Evolutionary conservation across 139 green algal genomes (phyloP), one percentile per base, ranked within the genome.

Genomic region (Chlorella sp.): DNA sequence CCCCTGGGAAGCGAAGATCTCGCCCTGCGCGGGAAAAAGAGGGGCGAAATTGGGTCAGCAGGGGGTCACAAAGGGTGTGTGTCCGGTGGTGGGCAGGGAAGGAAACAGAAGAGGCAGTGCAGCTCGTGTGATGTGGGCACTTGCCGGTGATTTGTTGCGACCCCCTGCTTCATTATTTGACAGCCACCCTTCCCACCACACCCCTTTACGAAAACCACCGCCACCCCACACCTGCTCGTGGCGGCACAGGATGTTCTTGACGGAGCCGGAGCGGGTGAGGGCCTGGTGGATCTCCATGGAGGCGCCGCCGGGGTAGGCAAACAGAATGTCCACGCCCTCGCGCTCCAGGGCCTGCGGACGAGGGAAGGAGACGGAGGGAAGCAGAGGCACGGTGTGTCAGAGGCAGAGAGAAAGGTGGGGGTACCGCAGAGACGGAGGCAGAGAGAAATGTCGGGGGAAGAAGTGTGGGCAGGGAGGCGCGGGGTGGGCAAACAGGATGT

Each of bases 261-360:
- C 96, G 39, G 78, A 94, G n/a, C 94, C 83, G 22, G 94, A 97
- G 76, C 97, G 94, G 18, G 98, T 99, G 5, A 99, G 95, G 0
- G 98, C 97, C 95, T 99, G 98, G 92, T 99, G 98, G 90, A 99
- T 99, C 91, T 99, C 98, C 98, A 99, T 99, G 16, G 96, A 99
- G 4, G 97, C 97, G 32, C 98, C 98, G n/a, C 98, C 94, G 21
- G 96, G 97, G 91, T 97, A 99, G 19, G 96, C 96, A 91, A 98
- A 98, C 78, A 98, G 91, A 0, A 89, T 94, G 34, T 96, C 84
- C 39, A 98, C 96, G 48, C 97, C 98, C 93, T 99, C 97, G 21
- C 98, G 92, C 92, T 99, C 98, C 89, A 99, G 93, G 40, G 88
- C 89, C 77, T 93, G 85, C 85, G 39, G 4, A 12, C 0, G 42